Evolutionary conservation across 176 grass and related monocot species (phyloP), one percentile per base, ranked within the genome.

Genomic region (Carex scoparia): DNA sequence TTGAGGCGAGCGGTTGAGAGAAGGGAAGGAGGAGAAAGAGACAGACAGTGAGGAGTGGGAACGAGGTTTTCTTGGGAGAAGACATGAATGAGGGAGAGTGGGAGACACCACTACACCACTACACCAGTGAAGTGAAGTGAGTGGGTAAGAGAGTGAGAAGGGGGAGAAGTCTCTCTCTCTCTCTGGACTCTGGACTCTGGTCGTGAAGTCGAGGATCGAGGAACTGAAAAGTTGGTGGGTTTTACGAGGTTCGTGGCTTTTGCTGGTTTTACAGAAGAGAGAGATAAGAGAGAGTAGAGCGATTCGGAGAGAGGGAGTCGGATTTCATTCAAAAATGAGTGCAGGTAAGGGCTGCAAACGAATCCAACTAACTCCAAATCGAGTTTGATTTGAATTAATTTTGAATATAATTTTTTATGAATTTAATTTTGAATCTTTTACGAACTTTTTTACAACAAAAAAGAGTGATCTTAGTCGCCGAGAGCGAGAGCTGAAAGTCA

Each of bases 161-260:
- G 15, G 85, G 53, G 28, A 69, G 27, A 2, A 15, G 61, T 35
- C 40, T 76, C 0, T 68, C 40, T 77, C 23, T 23, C 23, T 23
- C 23, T 23, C 23, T 23, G 23, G 23, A 23, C 23, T 23, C 69
- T 87, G 80, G 60, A 64, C 77, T 60, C 65, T 58, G 87, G 79
- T 61, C 46, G 82, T 58, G 49, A 77, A 75, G 79, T 55, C 62
- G 65, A 67, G 56, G 28, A 65, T 82, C 62, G 80, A 48, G 80
- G n/a, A 11, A 64, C 61, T 82, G 40, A 69, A 83, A 83, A 83
- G 81, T 15, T 83, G 63, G 81, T 53, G 81, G 62, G 81, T 40
- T 83, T 83, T 67, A 48, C 81, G 81, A 83, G 81, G 63, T 61
- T 65, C 14, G 42, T 64, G 79, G 77, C 57, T 66, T 83, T 65